Evolutionary conservation across 2,329 filamentous ascomycete genomes (phyloP).

Genomic region (Sordariomycetes sp.): DNA sequence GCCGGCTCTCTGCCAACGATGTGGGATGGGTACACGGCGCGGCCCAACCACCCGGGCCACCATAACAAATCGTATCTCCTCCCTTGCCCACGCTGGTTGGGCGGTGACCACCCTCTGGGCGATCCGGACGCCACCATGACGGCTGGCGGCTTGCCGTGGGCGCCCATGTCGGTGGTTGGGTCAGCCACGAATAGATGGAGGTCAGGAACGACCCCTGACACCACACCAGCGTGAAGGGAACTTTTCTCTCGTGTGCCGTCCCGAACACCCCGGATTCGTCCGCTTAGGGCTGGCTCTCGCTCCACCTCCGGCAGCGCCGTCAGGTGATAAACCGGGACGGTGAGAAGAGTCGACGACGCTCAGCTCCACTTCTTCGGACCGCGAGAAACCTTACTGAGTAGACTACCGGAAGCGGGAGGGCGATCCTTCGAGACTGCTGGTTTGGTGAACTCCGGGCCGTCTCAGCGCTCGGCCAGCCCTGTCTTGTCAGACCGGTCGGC

Average conservation of each 20-base stretch:
- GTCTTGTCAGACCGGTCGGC: too few relatives aligned
- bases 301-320: neutral
- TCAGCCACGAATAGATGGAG: neutral
- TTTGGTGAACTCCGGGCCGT: too few relatives aligned
- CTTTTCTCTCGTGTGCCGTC: neutral
- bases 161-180: neutral
- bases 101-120: neutral
- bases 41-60: neutral
- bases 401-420: too few relatives aligned
- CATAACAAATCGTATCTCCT: neutral
- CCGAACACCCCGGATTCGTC: neutral
- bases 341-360: neutral
- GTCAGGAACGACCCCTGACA: neutral
- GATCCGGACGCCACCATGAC: neutral
- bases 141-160: neutral
- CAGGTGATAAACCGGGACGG: neutral
- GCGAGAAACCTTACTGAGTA: too few relatives aligned
- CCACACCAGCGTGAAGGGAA: neutral
- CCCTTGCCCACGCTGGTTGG: neutral
- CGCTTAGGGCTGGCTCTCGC: neutral
- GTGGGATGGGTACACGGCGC: neutral
- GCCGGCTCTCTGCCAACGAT: neutral
- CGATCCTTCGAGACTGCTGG: too few relatives aligned
- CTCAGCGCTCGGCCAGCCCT: too few relatives aligned
- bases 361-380: too few relatives aligned